A percentile compares a stretch with the other conserved stretches of the same genome.
These are phyloP conservation scores for Coemansia sp. DNA, from an alignment of 371 early-diverging fungal species.

Conservation along the genomic window DNA sequence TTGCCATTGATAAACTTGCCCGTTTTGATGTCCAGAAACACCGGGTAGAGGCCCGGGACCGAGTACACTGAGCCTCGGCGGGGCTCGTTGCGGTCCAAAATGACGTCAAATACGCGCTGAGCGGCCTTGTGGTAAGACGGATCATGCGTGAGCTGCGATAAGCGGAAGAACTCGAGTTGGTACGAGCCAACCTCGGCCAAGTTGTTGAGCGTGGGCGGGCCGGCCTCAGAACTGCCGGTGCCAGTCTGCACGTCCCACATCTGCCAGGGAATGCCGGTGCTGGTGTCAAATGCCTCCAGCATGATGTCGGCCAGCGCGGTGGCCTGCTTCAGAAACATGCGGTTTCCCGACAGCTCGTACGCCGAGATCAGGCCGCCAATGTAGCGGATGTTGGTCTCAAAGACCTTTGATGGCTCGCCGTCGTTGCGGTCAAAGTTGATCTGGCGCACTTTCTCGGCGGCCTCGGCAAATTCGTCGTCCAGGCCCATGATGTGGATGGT, in stretches of 20 bases:
- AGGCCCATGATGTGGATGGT: slow-evolving; percentile 83
- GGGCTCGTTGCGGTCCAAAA: slow-evolving; percentile 42
- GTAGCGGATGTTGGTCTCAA: slow-evolving; percentile 92
- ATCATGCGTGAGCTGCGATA: slow-evolving; percentile 75
- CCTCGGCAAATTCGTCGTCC: slow-evolving; percentile 67
- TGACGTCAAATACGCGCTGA: slow-evolving; percentile 49
- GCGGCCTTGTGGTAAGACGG: slow-evolving; percentile 68
- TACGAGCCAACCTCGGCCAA: slow-evolving; percentile 86
- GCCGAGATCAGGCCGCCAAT: slow-evolving; percentile 88
- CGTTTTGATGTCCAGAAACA: slow-evolving; percentile 44
- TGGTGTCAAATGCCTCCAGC: slow-evolving; percentile 49
- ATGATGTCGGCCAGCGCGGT: slow-evolving; percentile 70
- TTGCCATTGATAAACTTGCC: slow-evolving; percentile 44
- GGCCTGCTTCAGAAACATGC: slow-evolving; percentile 71
- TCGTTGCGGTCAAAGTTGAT: slow-evolving; percentile 64
- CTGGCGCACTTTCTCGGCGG: slow-evolving; percentile 61
- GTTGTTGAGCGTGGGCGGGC: slow-evolving; percentile 45
- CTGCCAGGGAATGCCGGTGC: slow-evolving; percentile 49
- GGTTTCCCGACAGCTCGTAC: slow-evolving; percentile 68
- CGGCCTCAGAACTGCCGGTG: slow-evolving; percentile 43
- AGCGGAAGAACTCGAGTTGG: slow-evolving; percentile 85
- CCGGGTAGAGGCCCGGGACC: slow-evolving; percentile 47
- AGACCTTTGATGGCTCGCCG: slow-evolving; percentile 66
- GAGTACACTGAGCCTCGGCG: slow-evolving; percentile 32
- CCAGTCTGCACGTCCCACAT: slow-evolving; percentile 53